These are phyloP conservation scores for Neofusicoccum ribis DNA, from an alignment of 2,329 filamentous ascomycete genomes.

Conservation along the genomic window DNA sequence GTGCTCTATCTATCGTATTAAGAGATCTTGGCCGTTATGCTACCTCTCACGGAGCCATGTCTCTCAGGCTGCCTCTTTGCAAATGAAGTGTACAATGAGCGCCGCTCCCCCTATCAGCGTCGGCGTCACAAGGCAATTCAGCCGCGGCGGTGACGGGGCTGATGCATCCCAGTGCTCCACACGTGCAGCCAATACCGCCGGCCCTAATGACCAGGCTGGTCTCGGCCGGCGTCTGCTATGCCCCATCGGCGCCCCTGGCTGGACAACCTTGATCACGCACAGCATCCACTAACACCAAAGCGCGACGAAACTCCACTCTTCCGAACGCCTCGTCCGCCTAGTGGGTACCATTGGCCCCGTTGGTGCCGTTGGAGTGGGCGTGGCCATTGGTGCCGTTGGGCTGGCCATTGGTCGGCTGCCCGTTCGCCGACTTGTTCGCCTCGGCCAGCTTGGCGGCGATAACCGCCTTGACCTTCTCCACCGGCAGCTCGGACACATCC, in stretches of 20 bases:
- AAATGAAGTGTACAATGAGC: not conserved
- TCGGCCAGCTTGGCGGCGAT: constrained; percentile 36
- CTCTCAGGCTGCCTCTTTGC: not conserved
- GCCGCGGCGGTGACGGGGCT: not conserved
- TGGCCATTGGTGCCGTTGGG: not conserved
- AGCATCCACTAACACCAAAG: not conserved
- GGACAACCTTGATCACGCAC: not conserved
- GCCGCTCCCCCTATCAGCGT: not conserved
- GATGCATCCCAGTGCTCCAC: not conserved
- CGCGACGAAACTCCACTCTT: not conserved
- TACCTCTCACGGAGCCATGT: not conserved
- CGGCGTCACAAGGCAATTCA: not conserved
- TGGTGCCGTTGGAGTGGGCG: not conserved
- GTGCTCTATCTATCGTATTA: constrained; percentile 6
- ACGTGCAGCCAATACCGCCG: not conserved
- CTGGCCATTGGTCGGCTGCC: not conserved
- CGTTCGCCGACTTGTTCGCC: constrained; percentile 6
- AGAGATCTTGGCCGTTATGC: not conserved
- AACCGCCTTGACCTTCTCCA: constrained; percentile 59
- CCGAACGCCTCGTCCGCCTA: not conserved
- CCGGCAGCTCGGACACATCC: constrained; percentile 58
- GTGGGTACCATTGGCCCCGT: constrained; percentile 6
- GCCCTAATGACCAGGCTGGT: not conserved
- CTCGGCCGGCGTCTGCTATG: not conserved
- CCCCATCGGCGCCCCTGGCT: not conserved